phyloP scores from a whole-genome alignment of 805 yeast species.

The Metschnikowia borealis region DNA sequence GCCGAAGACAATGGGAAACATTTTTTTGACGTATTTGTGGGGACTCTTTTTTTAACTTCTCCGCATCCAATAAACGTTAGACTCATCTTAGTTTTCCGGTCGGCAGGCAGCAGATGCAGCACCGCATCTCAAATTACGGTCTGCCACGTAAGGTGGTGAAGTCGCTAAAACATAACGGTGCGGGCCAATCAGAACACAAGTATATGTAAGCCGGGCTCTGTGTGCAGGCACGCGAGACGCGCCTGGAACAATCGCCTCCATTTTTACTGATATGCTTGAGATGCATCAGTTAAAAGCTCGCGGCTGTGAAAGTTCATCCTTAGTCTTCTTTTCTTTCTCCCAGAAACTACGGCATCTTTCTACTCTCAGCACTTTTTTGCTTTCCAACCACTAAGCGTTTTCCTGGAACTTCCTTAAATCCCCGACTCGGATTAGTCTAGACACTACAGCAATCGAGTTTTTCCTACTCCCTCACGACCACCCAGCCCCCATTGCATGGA shows the following conservation, averaged over 20 bases:
- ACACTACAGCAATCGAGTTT: conserved; percentile 1
- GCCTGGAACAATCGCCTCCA: conserved; percentile 2
- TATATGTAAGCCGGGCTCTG: not conserved
- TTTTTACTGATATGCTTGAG: conserved; percentile 2
- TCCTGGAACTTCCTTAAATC: not conserved
- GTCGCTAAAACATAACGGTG: not conserved
- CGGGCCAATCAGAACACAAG: not conserved
- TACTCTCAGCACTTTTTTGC: not conserved
- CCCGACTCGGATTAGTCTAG: conserved; percentile 1
- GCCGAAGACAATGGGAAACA: too few species aligned
- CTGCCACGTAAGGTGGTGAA: not conserved
- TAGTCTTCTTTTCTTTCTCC: not conserved
- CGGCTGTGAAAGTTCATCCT: conserved; percentile 1
- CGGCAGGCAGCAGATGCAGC: not conserved
- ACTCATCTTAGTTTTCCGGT: not conserved
- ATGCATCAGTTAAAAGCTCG: conserved; percentile 3
- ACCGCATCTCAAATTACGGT: not conserved
- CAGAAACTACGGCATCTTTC: not conserved
- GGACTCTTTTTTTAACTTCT: not conserved
- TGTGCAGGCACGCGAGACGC: not conserved
- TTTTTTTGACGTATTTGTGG: not conserved
- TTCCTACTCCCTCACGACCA: not conserved
- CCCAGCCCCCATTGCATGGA: not conserved
- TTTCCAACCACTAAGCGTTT: not conserved
- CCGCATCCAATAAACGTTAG: too few species aligned